Base-by-base conservation (phyloP, 164 flowering plant species). In the Umbellularia californica region DNA sequence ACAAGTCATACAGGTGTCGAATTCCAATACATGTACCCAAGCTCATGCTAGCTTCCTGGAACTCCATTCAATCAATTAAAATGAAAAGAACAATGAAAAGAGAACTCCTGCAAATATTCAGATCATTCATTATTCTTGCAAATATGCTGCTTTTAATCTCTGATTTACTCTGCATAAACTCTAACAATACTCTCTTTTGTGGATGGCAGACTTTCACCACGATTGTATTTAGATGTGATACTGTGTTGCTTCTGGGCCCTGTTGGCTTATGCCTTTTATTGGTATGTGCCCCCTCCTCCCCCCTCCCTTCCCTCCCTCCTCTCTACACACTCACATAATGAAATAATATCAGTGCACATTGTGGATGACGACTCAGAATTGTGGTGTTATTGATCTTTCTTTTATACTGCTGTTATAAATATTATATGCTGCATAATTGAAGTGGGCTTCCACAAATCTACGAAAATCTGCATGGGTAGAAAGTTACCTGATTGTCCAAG, bases 141-240 rank as follows among this genome's bases (percentile, higher is more conserved):
- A 11, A 41, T 41, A 41, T 41, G 47, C 47, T 41, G 9, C 47
- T 41, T 41, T 41, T 1, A 9, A 9, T 41, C 10, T 41, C 2
- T 41, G 47, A 41, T 41, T 41, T 41, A 1, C 47, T 9, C 47
- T 41, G 10, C 47, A 41, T 41, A 41, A 41, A 41, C 47, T 41
- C 47, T 41, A 41, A 41, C 47, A 1, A 15, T 55, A 65, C 73
- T 70, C 10, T 69, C 50, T 23, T 75, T 78, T 72, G 12, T 77
- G 25, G 52, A 78, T 77, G 68, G 78, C 90, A 95, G 99, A 84
- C 93, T 77, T 89, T 89, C 82, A 92, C 95, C 28, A 88, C 94
- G 75, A 23, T 89, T n/a, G 70, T 92, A 78, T 93, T 96, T 78
- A 83, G 99, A 91, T 96, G 99, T 74, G 99, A 96, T 75, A 85